Percentiles rank a stretch among this genome's conserved stretches.
Evolutionary conservation across 176 grass and related monocot species (phyloP).

Genomic region (Avena insularis): DNA sequence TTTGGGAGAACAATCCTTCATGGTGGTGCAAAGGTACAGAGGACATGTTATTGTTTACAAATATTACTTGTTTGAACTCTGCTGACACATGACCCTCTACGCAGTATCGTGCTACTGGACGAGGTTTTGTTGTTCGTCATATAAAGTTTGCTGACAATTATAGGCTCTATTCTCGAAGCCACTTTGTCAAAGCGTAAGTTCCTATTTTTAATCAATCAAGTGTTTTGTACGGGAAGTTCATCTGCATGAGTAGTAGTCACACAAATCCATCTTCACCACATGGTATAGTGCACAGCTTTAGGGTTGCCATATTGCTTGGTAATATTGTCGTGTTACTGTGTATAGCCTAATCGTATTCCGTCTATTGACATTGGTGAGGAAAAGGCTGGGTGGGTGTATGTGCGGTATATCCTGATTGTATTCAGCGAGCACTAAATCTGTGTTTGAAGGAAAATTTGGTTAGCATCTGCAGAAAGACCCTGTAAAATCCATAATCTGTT

Average conservation of each 20-base stretch:
- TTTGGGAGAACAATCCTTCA: slow-evolving; percentile 99
- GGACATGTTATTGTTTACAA: not conserved
- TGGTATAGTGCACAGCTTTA: not conserved
- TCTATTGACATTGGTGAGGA: not conserved
- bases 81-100: slow-evolving; percentile 31
- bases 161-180: slow-evolving; percentile 90
- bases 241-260: not conserved
- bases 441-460: slow-evolving; percentile 7
- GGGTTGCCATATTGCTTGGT: slow-evolving; percentile 9
- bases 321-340: not conserved
- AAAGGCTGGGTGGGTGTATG: not conserved
- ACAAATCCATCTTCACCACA: not conserved
- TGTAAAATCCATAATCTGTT: not conserved
- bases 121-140: slow-evolving; percentile 96
- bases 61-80: slow-evolving; percentile 38
- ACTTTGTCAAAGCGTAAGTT: slow-evolving; percentile 98
- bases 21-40: slow-evolving; percentile 86
- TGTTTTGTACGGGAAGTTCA: slow-evolving; percentile 4
- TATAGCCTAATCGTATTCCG: not conserved
- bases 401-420: not conserved
- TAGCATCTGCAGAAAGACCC: not conserved
- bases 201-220: slow-evolving; percentile 43
- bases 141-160: slow-evolving; percentile 99
- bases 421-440: not conserved
- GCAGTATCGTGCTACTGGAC: slow-evolving; percentile 93